A percentile compares a stretch with the other conserved stretches of the same genome.
Conservation (phyloP, 306 rosid genomes). For the Cotoneaster glaucophyllus region DNA sequence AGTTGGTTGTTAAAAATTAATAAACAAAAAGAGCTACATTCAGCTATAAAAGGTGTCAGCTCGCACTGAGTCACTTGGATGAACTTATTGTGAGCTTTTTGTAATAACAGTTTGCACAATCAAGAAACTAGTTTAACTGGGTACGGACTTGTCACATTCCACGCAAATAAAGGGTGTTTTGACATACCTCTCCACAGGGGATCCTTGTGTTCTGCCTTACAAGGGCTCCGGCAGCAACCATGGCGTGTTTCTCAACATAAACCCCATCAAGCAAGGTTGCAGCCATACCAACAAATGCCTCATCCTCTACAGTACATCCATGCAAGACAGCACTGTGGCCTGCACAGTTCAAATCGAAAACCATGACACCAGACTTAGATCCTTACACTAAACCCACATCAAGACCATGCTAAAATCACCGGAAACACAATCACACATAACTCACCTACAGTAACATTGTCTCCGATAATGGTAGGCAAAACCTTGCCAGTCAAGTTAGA, state of each 20-base stretch:
- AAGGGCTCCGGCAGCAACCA: slow-evolving; percentile 98
- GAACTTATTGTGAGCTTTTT: neutral
- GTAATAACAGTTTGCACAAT: neutral
- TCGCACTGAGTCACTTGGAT: neutral
- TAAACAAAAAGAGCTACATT: neutral
- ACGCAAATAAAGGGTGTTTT: neutral
- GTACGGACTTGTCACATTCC: neutral
- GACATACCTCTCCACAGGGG: slow-evolving; percentile 88
- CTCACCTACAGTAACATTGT: slow-evolving; percentile 95
- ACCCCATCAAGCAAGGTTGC: slow-evolving; percentile 94
- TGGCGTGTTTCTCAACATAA: slow-evolving; percentile 77
- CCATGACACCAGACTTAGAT: slow-evolving; percentile 1
- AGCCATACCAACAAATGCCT: slow-evolving; percentile 96
- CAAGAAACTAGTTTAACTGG: neutral
- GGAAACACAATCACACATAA: slow-evolving; percentile 20
- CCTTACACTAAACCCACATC: slow-evolving; percentile 14
- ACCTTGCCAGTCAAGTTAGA: slow-evolving; percentile 88
- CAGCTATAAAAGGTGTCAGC: neutral
- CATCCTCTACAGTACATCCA: slow-evolving; percentile 93
- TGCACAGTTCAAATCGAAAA: slow-evolving; percentile 23
- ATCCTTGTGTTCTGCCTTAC: slow-evolving; percentile 86
- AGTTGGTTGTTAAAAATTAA: neutral
- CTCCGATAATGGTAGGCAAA: slow-evolving; percentile 78
- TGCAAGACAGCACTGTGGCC: slow-evolving; percentile 91
- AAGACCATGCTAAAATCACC: slow-evolving; percentile 7